Evolutionary conservation across 805 yeast genomes (phyloP), one percentile per base, ranked within the genome.

Genomic region (Zygosaccharomyces bisporus): DNA sequence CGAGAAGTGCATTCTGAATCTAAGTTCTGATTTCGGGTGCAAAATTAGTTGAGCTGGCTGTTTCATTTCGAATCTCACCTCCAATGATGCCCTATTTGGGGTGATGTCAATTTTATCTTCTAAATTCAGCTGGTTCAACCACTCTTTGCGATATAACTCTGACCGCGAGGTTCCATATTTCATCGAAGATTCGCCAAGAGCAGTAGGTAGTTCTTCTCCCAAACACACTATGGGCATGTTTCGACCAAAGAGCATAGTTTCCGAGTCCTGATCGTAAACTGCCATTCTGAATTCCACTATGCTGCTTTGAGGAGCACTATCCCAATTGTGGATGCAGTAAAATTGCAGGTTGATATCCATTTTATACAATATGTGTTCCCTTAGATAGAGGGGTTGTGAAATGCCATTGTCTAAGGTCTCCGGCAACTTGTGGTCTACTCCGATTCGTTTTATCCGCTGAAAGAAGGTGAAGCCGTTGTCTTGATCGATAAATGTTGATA

Each of bases 331-430:
- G 13, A 52, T 25, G 38, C 67, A 62, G 35, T 44, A 62, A 25
- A 60, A 49, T 12, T 53, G 43, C 4, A 59, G 37, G 24, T 50
- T 46, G 4, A 60, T n/a, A 38, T 62, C 64, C 37, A 60, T 39
- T 29, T 54, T 54, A 44, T 62, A 62, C 23, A 46, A 37, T 16
- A 55, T 55, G 13, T 52, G 51, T 9, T 47, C 52, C 18, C 63
- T 52, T 9, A 61, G 37, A 1, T 57, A 52, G 6, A 60, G 48
- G 2, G 32, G 36, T 45, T 53, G 56, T 9, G 51, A n/a, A 4
- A 61, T 13, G 2, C 67, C 67, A 45, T 62, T 58, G 24, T 55
- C 52, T 2, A 34, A 7, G 2, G 54, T 29, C 4, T 36, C 23
- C 12, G 57, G 60, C 17, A 60, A 42, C 8, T 49, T 48, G 6